Evolutionary conservation across 345 rosid genomes (phyloP).

Genomic region (Erucastrum elatum): DNA sequence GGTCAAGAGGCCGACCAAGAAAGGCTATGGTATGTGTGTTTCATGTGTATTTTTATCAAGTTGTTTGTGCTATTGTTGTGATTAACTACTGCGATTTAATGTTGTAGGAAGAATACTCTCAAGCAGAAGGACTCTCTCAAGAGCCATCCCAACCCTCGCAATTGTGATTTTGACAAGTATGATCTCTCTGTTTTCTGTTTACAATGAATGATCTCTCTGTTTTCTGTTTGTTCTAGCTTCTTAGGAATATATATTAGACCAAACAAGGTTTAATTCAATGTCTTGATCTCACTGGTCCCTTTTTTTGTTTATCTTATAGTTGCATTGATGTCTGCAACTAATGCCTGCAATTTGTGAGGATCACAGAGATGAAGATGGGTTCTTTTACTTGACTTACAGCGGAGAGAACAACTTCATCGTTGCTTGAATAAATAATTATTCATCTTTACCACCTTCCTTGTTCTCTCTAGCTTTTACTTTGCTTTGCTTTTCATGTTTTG

Average conservation of each 20-base stretch:
- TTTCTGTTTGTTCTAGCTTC: not conserved
- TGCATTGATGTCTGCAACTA: slow-evolving; percentile 89
- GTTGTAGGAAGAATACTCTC: too few species aligned
- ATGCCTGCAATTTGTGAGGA: slow-evolving; percentile 92
- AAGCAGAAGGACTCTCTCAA: too few species aligned
- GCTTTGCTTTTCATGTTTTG: slow-evolving; percentile 21
- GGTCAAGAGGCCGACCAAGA: too few species aligned
- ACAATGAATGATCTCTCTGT: too few species aligned
- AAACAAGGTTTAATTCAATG: not conserved
- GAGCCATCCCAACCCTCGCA: too few species aligned
- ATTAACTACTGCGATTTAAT: too few species aligned
- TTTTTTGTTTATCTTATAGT: slow-evolving; percentile 42
- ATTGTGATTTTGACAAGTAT: too few species aligned
- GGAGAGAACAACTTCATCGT: slow-evolving; percentile 80
- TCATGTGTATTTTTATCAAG: too few species aligned
- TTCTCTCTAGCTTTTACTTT: not conserved
- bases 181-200: too few species aligned
- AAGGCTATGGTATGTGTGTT: too few species aligned
- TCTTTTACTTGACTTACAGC: slow-evolving; percentile 96
- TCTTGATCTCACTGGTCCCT: not conserved
- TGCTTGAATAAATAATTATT: slow-evolving; percentile 14
- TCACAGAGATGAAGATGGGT: slow-evolving; percentile 95
- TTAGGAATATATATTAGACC: not conserved
- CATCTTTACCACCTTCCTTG: slow-evolving; percentile 13
- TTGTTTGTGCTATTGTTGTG: too few species aligned